phyloP scores from a whole-genome alignment of 1,139 yeast genomes.

The Debaryomyces singareniensis region DNA sequence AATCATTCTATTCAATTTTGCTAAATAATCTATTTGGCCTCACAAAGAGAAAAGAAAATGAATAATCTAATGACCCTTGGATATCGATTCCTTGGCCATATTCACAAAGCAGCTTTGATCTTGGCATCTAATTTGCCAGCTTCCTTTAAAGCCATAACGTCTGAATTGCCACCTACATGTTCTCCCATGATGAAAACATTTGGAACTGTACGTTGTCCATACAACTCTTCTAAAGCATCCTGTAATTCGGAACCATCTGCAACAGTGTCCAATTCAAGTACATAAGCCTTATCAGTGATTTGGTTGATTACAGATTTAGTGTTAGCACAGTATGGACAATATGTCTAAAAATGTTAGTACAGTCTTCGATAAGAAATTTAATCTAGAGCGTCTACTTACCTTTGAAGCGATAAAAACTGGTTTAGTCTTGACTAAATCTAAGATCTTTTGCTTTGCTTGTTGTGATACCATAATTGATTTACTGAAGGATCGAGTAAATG shows the following conservation, averaged over 20 bases:
- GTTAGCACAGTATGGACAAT: slow-evolving; percentile 69
- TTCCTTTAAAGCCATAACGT: slow-evolving; percentile 56
- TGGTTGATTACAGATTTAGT: slow-evolving; percentile 53
- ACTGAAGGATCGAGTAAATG: slow-evolving; percentile 7
- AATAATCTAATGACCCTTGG: no score
- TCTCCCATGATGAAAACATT: slow-evolving; percentile 83
- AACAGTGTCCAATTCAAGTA: slow-evolving; percentile 56
- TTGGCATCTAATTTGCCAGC: slow-evolving; percentile 27
- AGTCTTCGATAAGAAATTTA: no score
- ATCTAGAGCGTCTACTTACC: no score
- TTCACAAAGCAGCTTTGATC: slow-evolving; percentile 35
- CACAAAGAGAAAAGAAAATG: no score
- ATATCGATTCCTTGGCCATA: no score
- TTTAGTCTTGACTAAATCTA: slow-evolving; percentile 57
- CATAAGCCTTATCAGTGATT: slow-evolving; percentile 48
- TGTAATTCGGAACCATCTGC: slow-evolving; percentile 54
- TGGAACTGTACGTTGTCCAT: slow-evolving; percentile 93
- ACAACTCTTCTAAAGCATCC: slow-evolving; percentile 64
- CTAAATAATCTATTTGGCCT: no score
- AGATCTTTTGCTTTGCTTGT: slow-evolving; percentile 51
- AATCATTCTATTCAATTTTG: no score
- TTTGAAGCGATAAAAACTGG: slow-evolving; percentile 83
- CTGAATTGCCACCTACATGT: slow-evolving; percentile 94
- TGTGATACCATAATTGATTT: slow-evolving; percentile 33
- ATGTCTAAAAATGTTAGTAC: slow-evolving; percentile 20